Evolutionary conservation across 2,329 filamentous ascomycete genomes (phyloP).

Genomic region (Fusarium austroafricanum): DNA sequence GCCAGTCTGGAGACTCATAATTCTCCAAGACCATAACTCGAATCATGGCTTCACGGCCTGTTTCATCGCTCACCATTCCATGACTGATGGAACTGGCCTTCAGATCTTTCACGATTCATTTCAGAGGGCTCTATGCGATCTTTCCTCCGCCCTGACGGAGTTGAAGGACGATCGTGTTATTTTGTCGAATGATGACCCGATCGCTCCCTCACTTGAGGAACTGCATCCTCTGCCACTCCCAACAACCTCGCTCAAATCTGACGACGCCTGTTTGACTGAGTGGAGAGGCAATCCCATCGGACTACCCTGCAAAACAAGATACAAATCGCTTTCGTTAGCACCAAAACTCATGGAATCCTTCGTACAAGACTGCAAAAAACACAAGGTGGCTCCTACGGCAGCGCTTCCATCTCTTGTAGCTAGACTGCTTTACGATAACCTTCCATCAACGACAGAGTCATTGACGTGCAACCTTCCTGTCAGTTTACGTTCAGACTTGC

Average conservation of each 20-base stretch:
- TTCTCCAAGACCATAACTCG: background rate
- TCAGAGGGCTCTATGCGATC: background rate
- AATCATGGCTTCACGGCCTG: background rate
- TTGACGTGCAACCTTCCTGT: conserved; percentile 12
- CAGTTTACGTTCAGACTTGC: background rate
- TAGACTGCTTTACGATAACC: background rate
- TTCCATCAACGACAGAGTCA: background rate
- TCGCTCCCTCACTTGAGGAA: background rate
- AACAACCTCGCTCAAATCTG: no score
- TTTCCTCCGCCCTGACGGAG: fast-evolving
- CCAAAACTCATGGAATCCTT: background rate
- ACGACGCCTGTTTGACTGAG: background rate
- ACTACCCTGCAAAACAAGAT: background rate
- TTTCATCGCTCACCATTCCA: conserved; percentile 5
- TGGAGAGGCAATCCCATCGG: background rate
- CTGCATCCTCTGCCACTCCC: background rate
- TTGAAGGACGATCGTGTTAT: background rate
- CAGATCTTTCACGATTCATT: conserved; percentile 8
- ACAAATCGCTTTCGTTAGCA: background rate
- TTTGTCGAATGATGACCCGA: background rate
- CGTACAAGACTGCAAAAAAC: conserved; percentile 5
- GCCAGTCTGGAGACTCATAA: background rate
- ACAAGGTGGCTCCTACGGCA: background rate
- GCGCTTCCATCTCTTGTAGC: conserved; percentile 8
- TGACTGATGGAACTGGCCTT: background rate